These are phyloP conservation scores for Teratosphaeriaceae sp. DNA, from an alignment of 2,329 filamentous ascomycete species.

Conservation along the genomic window DNA sequence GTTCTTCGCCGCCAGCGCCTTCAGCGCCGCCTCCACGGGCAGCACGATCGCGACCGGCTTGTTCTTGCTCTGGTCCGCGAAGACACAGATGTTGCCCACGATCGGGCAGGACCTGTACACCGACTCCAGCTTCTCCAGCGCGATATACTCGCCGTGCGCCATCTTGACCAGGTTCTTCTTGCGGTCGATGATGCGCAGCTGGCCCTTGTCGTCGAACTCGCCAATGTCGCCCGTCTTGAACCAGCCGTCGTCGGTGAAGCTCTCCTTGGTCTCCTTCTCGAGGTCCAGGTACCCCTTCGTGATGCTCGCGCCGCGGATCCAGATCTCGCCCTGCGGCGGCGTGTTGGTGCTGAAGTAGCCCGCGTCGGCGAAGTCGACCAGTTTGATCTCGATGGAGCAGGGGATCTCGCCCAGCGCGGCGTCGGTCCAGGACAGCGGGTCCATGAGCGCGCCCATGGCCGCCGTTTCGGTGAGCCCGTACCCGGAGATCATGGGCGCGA, in stretches of 20 bases:
- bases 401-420: constrained; percentile 71
- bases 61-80: constrained; percentile 66
- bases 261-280: constrained; percentile 71
- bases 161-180: constrained; percentile 99
- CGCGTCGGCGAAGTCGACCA: constrained; percentile 85
- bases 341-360: constrained; percentile 69
- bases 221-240: constrained; percentile 97
- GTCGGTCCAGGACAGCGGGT: constrained; percentile 78
- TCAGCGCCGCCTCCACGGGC: constrained; percentile 49
- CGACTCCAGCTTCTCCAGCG: constrained; percentile 88
- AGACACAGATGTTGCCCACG: constrained; percentile 81
- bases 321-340: constrained; percentile 87
- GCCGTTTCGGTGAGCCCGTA: constrained; percentile 93
- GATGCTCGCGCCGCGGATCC: constrained; percentile 72
- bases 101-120: constrained; percentile 75
- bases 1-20: constrained; percentile 48
- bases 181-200: constrained; percentile 83
- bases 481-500: constrained; percentile 89
- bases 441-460: constrained; percentile 67
- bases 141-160: constrained; percentile 91
- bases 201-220: constrained; percentile 73
- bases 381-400: constrained; percentile 75
- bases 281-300: constrained; percentile 77
- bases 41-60: constrained; percentile 80
- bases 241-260: constrained; percentile 80